Evolutionary conservation across 2,329 filamentous ascomycete species (phyloP).

Genomic region (Pseudocercospora cruenta): DNA sequence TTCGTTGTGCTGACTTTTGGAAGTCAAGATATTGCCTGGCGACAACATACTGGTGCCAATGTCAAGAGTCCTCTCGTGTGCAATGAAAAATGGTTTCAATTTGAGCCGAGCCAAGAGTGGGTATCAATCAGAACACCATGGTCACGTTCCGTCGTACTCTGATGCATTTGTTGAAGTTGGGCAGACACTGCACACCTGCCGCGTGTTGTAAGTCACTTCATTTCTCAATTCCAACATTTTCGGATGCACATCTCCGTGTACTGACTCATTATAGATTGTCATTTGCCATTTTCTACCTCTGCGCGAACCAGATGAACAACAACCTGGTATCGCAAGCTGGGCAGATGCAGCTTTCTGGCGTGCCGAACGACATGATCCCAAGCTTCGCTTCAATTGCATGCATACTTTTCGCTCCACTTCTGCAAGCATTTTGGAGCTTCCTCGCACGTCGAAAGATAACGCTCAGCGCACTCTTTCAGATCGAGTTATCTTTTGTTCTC

Average conservation of each 20-base stretch:
- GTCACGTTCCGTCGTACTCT: conserved; percentile 4
- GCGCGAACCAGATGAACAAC: conserved; percentile 46
- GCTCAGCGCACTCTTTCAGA: conserved; percentile 37
- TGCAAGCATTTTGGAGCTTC: conserved; percentile 12
- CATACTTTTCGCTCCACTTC: conserved; percentile 13
- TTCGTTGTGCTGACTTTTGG: background rate
- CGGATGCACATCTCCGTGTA: background rate
- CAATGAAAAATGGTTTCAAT: conserved; percentile 12
- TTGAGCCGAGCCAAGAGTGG: conserved; percentile 9
- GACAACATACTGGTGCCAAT: conserved; percentile 17
- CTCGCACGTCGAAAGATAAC: conserved; percentile 55
- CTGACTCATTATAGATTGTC: conserved; percentile 34
- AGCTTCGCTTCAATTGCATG: conserved; percentile 23
- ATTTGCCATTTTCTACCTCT: conserved; percentile 42
- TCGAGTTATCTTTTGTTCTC: conserved; percentile 17
- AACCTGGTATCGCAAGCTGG: conserved; percentile 44
- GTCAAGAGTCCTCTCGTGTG: conserved; percentile 11
- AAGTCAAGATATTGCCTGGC: conserved; percentile 15
- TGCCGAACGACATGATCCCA: conserved; percentile 43
- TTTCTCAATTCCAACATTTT: background rate
- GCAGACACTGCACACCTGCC: conserved; percentile 14
- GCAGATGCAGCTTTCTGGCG: conserved; percentile 39
- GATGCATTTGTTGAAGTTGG: conserved; percentile 38
- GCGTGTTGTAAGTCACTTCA: conserved; percentile 12
- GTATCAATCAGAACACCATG: conserved; percentile 6